A percentile compares a stretch with the other conserved stretches of the same genome.
Evolutionary conservation across 2,329 filamentous ascomycete species (phyloP).

Genomic region (Cercospora sp.): DNA sequence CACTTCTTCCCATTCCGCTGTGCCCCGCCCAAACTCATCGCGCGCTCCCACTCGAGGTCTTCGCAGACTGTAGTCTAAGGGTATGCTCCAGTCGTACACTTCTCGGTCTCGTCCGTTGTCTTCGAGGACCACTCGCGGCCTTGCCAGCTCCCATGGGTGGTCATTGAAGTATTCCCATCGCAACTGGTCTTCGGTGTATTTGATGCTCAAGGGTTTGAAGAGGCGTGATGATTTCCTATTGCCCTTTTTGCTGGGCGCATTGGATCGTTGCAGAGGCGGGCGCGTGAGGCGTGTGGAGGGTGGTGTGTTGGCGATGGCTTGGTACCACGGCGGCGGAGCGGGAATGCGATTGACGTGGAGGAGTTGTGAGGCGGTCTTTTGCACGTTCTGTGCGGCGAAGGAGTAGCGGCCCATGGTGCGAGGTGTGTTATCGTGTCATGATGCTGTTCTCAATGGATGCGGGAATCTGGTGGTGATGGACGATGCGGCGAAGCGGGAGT

Average conservation of each 20-base stretch:
- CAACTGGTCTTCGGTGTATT: slow-evolving; percentile 80
- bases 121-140: slow-evolving; percentile 83
- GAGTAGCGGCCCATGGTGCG: slow-evolving; percentile 54
- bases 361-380: slow-evolving; percentile 54
- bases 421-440: slow-evolving; percentile 6
- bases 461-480: neutral
- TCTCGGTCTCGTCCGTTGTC: slow-evolving; percentile 78
- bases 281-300: slow-evolving; percentile 62
- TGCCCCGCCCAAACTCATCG: slow-evolving; percentile 47
- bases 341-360: slow-evolving; percentile 47
- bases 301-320: slow-evolving; percentile 58
- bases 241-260: slow-evolving; percentile 50
- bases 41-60: slow-evolving; percentile 24
- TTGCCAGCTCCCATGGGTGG: slow-evolving; percentile 94
- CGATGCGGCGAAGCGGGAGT: slow-evolving; percentile 11
- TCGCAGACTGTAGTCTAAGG: slow-evolving; percentile 30
- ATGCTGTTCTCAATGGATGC: neutral
- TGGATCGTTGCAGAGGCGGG: slow-evolving; percentile 50
- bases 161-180: slow-evolving; percentile 83
- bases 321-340: slow-evolving; percentile 57
- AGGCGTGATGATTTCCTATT: slow-evolving; percentile 69
- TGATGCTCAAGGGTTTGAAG: slow-evolving; percentile 76
- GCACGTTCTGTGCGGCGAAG: slow-evolving; percentile 54
- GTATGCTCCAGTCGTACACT: slow-evolving; percentile 73
- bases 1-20: slow-evolving; percentile 37